Base-by-base conservation (phyloP, 495 filamentous ascomycete genomes). In the Aspergillus ellipticus region DNA sequence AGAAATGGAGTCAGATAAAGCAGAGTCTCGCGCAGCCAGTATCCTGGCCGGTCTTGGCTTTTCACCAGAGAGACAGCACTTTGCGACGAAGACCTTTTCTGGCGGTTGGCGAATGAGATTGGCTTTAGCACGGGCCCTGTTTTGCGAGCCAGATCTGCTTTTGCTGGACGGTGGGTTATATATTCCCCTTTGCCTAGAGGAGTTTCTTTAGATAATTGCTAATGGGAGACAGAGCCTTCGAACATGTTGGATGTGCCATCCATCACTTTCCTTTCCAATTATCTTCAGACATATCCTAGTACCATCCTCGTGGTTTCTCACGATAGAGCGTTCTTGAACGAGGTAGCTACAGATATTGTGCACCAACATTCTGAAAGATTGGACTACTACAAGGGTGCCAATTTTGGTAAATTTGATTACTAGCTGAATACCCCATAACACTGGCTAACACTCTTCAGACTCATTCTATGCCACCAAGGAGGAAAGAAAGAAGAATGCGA, bases 211-310 rank as follows among this genome's bases (percentile, higher is more conserved):
- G 51, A 2, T 4, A 9, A 2, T 42, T 55, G 11, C 69, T 77
- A 57, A 78, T 49, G 17, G 39, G 17, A 29, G 26, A 43, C 43
- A 83, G 93, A 98, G 84, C 94, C 94, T 67, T 97, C 95, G 48
- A 99, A 99, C 85, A 99, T 99, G 94, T 92, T 99, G 90, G 94
- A 99, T 73, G 94, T 97, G 57, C 95, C 94, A 6, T 97, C 95
- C n/a, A 97, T 97, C 62, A 96, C 94, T 49, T 99, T 97, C 85
- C 81, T 99, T 66, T 89, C 94, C 13, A 96, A 90, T 65, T 99
- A 99, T 63, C 88, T 99, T 6, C 90, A 96, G 66, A 77, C 79
- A 43, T 99, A 99, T 67, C 92, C 93, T 3, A 96, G 90, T 67
- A 97, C 94, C 7, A 82, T 99, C 19, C 82, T 99, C 8, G 95